Percentiles rank a stretch among this genome's conserved stretches.
Conservation (phyloP, 805 yeast genomes). For the Schwanniomyces polymorphus region DNA sequence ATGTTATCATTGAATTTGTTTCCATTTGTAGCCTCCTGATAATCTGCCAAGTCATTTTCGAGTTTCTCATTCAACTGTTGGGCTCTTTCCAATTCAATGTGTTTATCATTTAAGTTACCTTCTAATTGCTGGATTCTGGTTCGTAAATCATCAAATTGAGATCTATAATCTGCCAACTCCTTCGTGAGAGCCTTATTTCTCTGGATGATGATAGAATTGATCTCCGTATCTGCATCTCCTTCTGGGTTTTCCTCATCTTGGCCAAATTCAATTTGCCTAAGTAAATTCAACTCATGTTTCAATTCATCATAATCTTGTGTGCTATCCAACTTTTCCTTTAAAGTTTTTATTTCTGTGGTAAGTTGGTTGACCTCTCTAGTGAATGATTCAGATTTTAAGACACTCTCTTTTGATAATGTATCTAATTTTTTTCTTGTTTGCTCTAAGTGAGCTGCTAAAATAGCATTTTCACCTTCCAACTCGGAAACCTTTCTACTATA, state of each 20-base stretch:
- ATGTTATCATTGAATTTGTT: conserved; percentile 58
- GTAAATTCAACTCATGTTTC: conserved; percentile 69
- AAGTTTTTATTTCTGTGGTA: conserved; percentile 47
- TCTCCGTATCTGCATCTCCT: conserved; percentile 21
- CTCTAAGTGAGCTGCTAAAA: conserved; percentile 58
- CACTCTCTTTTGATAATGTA: conserved; percentile 18
- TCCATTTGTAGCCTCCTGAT: conserved; percentile 44
- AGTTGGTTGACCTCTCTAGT: conserved; percentile 49
- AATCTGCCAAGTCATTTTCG: conserved; percentile 69
- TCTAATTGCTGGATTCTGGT: conserved; percentile 43
- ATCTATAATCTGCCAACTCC: conserved; percentile 66
- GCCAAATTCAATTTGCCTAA: conserved; percentile 78
- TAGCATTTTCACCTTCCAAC: conserved; percentile 68
- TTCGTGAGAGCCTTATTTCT: conserved; percentile 73
- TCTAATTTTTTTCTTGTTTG: conserved; percentile 39
- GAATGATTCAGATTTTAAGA: conserved; percentile 35
- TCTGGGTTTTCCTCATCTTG: conserved; percentile 33
- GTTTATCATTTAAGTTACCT: conserved; percentile 28
- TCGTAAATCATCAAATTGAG: conserved; percentile 50
- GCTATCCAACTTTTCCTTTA: conserved; percentile 49
- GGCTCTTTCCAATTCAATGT: conserved; percentile 40
- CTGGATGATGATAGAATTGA: conserved; percentile 63
- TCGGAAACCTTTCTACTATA: conserved; percentile 50
- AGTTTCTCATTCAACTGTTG: conserved; percentile 55
- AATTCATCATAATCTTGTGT: conserved; percentile 77